Evolutionary conservation across 2,329 filamentous ascomycete genomes (phyloP).

Genomic region (Chaetomium strumarium): DNA sequence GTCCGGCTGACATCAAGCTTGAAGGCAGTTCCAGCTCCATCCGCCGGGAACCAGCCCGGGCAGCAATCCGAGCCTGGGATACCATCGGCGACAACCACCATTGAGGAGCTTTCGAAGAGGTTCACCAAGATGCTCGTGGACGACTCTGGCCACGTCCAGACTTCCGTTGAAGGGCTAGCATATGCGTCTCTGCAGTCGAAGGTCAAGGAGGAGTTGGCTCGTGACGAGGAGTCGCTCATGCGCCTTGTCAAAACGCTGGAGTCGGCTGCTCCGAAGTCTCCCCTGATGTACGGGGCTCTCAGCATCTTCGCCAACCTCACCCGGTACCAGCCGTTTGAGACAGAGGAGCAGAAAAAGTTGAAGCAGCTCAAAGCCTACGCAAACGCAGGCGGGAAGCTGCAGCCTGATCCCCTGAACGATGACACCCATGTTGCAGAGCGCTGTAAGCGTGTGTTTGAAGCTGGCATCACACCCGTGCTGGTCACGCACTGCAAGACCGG

Average conservation of each 20-base stretch:
- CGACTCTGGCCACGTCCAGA: slow-evolving; percentile 54
- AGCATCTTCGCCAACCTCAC: slow-evolving; percentile 85
- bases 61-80: slow-evolving; percentile 36
- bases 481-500: slow-evolving; percentile 69
- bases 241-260: slow-evolving; percentile 60
- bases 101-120: slow-evolving; percentile 59
- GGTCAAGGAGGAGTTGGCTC: slow-evolving; percentile 74
- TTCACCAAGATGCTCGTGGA: slow-evolving; percentile 62
- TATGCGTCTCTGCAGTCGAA: slow-evolving; percentile 83
- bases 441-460: slow-evolving; percentile 73
- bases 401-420: slow-evolving; percentile 64
- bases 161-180: slow-evolving; percentile 83
- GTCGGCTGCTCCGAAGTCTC: slow-evolving; percentile 56
- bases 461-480: slow-evolving; percentile 69
- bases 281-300: slow-evolving; percentile 75
- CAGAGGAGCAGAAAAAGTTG: slow-evolving; percentile 90
- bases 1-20: slow-evolving; percentile 44
- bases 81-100: slow-evolving; percentile 51
- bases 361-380: slow-evolving; percentile 90
- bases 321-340: slow-evolving; percentile 66
- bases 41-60: slow-evolving; percentile 32
- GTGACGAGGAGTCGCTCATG: slow-evolving; percentile 62
- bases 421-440: slow-evolving; percentile 69
- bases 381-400: slow-evolving; percentile 65
- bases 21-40: slow-evolving; percentile 53